Evolutionary conservation across 2,329 filamentous ascomycete genomes (phyloP).

Genomic region (Rugonectria rugulosa): DNA sequence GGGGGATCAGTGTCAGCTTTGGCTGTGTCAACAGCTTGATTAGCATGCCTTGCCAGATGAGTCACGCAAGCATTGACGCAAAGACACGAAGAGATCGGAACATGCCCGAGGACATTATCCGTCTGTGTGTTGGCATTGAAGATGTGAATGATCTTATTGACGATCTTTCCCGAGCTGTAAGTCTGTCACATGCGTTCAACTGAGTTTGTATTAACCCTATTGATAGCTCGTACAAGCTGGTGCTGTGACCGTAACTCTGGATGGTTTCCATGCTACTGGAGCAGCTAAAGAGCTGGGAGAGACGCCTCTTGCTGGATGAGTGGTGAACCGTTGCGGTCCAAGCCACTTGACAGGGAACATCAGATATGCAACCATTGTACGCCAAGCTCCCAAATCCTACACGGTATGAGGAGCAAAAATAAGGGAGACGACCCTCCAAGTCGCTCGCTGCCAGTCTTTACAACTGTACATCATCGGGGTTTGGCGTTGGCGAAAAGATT

Average conservation of each 20-base stretch:
- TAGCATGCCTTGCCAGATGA: constrained; percentile 99
- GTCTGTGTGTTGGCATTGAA: constrained; percentile 95
- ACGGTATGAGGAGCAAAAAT: neutral
- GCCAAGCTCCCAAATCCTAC: too few relatives aligned
- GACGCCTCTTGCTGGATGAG: constrained; percentile 39
- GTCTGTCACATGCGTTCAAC: constrained; percentile 46
- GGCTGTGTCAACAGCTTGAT: constrained; percentile 98
- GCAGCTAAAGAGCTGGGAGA: constrained; percentile 43
- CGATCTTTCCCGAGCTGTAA: constrained; percentile 87
- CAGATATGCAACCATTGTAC: too few relatives aligned
- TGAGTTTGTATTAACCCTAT: constrained; percentile 34
- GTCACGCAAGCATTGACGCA: constrained; percentile 96
- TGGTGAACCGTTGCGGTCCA: neutral
- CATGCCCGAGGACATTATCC: constrained; percentile 96
- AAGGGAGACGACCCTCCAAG: neutral
- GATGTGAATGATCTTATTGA: constrained; percentile 92
- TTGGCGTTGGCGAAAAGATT: constrained; percentile 34
- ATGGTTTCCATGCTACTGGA: constrained; percentile 76
- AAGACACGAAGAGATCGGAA: constrained; percentile 89
- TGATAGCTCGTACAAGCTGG: constrained; percentile 87
- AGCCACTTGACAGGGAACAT: neutral
- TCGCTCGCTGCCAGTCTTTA: constrained; percentile 4
- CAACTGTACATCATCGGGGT: constrained; percentile 29
- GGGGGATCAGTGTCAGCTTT: constrained; percentile 96
- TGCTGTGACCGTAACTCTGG: constrained; percentile 84